Conservation (phyloP, 495 filamentous ascomycete genomes). For the Schizothecium vesticola region DNA sequence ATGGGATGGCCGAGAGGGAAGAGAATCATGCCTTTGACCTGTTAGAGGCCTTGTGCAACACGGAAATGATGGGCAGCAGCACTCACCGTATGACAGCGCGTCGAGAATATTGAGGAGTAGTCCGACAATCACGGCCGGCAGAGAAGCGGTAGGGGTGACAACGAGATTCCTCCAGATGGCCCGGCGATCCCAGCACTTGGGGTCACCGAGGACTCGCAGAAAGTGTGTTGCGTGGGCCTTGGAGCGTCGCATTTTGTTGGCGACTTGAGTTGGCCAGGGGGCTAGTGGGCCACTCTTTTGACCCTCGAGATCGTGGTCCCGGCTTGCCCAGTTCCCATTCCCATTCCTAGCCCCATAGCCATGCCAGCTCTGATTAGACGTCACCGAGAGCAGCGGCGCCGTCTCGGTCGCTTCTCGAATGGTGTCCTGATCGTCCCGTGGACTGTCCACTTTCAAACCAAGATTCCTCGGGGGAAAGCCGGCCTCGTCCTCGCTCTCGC, state of each 20-base stretch:
- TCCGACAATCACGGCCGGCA: constrained; percentile 85
- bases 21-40: constrained; percentile 72
- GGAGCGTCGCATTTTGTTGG: constrained; percentile 5
- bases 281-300: constrained; percentile 28
- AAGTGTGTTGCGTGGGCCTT: constrained; percentile 5
- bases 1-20: constrained; percentile 84
- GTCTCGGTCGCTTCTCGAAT: constrained; percentile 27
- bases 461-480: neutral
- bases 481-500: constrained; percentile 23
- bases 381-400: constrained; percentile 32
- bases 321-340: constrained; percentile 13
- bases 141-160: constrained; percentile 57
- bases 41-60: constrained; percentile 11
- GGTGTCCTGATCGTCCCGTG: neutral
- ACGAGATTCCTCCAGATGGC: constrained; percentile 59
- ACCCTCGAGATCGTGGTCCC: constrained; percentile 35
- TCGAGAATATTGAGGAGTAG: constrained; percentile 89
- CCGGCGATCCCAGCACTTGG: constrained; percentile 67
- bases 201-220: constrained; percentile 37
- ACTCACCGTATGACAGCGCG: constrained; percentile 81
- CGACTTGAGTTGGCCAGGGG: constrained; percentile 16
- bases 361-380: constrained; percentile 20
- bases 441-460: neutral
- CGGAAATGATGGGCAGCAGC: neutral
- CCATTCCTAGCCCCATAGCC: constrained; percentile 20